A percentile compares a stretch with the other conserved stretches of the same genome.
These are phyloP conservation scores for Phytophthora citricola DNA, from an alignment of 352 stramenopile genomes.

Conservation along the genomic window DNA sequence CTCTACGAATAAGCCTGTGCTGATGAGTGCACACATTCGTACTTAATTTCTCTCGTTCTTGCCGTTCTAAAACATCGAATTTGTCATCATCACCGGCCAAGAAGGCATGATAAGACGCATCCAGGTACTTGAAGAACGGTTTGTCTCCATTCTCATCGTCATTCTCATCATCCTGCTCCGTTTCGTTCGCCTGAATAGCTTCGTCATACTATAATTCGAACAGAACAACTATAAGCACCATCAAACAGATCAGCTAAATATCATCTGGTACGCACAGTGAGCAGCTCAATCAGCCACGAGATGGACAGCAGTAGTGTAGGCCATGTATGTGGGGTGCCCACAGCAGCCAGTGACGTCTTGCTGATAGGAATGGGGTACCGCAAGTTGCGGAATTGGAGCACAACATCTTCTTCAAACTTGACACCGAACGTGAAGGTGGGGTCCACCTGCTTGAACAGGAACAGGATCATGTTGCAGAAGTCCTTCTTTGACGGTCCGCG, in stretches of 20 bases:
- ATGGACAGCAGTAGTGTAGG: slow-evolving; percentile 95
- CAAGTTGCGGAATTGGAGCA: slow-evolving; percentile 71
- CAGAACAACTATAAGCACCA: slow-evolving; percentile 5
- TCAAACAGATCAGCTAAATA: slow-evolving; percentile 2
- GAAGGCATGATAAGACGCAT: slow-evolving; percentile 93
- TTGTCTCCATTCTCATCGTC: slow-evolving; percentile 86
- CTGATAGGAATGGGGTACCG: slow-evolving; percentile 97
- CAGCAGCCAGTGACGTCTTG: slow-evolving; percentile 95
- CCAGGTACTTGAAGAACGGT: slow-evolving; percentile 96
- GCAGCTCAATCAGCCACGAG: slow-evolving; percentile 97
- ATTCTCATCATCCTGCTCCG: slow-evolving; percentile 55
- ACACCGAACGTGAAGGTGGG: slow-evolving; percentile 83
- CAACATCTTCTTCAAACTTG: slow-evolving; percentile 85
- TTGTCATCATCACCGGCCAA: slow-evolving; percentile 94
- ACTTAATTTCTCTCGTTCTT: slow-evolving; percentile 66
- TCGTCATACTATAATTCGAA: slow-evolving; percentile 80
- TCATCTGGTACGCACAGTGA: slow-evolving; percentile 65
- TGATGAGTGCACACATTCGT: slow-evolving; percentile 5
- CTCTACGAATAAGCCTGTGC: no score
- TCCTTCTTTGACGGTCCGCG: slow-evolving; percentile 96
- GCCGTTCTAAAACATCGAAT: slow-evolving; percentile 86
- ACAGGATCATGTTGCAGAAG: slow-evolving; percentile 97
- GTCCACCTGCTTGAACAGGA: slow-evolving; percentile 96
- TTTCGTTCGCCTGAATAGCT: slow-evolving; percentile 55
- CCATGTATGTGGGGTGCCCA: slow-evolving; percentile 96